Base-by-base conservation (phyloP, 495 filamentous ascomycete species). In the Penicillium malachiteum region DNA sequence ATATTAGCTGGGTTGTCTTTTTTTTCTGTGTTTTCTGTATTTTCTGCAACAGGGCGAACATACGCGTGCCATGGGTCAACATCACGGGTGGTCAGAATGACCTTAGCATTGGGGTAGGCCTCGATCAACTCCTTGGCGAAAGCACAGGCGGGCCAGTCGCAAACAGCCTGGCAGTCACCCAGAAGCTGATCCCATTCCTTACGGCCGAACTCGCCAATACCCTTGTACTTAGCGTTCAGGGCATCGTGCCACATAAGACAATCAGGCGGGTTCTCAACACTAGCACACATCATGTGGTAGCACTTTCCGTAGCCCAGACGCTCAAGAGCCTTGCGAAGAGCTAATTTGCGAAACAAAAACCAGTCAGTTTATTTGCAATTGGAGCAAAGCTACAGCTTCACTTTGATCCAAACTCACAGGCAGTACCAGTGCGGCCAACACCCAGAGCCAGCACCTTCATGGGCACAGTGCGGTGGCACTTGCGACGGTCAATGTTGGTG, bases 31-130 rank as follows among this genome's bases (percentile, higher is more conserved):
- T 38, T 13, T 10, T 40, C 3, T 31, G 21, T 10, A 31, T 17
- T 50, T 33, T 26, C 4, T 26, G 1, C 21, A 16, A 39, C 33
- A 21, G 10, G 34, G 16, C 43, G 18, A 16, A 43, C 71, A 40
- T 74, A 78, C 62, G 74, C 74, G 63, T 83, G 78, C 81, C 81
- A 84, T 34, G 77, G 74, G 64, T 84, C 78, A 16, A 83, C 78
- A 37, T 87, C 84, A 33, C 85, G 79, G 34, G 76, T 81, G 18
- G 81, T 83, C 56, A 88, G 66, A 41, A 88, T 78, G 38, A 88
- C 81, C 66, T 88, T 88, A 34, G 85, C 85, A 42, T 88, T 85
- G 12, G 85, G 85, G 58, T 88, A 88, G 12, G 84, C 83, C 45
- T 82, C 83, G 33, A 88, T 86, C 34, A 89, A 71, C 65, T 89